A percentile compares a stretch with the other conserved stretches of the same genome.
phyloP scores from a whole-genome alignment of 108 stramenopile species.

The Aurantiochytrium sp. region DNA sequence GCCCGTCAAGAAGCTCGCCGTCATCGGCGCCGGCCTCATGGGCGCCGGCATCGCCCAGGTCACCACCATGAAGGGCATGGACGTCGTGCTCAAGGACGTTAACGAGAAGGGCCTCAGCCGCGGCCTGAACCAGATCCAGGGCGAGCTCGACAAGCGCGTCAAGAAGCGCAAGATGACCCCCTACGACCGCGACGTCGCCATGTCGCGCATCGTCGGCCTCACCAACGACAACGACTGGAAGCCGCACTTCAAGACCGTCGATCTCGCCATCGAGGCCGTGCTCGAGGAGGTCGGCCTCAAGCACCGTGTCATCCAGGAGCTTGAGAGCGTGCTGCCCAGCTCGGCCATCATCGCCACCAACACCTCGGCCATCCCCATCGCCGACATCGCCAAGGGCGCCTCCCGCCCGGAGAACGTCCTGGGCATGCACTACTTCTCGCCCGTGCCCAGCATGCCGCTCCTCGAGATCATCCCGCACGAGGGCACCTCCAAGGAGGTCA shows the following conservation, averaged over 20 bases:
- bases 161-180: conserved; percentile 85
- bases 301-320: conserved; percentile 78
- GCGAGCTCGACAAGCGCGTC: conserved; percentile 85
- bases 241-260: conserved; percentile 77
- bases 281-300: conserved; percentile 94
- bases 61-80: conserved; percentile 84
- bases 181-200: conserved; percentile 77
- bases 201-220: conserved; percentile 77
- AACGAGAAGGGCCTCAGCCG: conserved; percentile 70
- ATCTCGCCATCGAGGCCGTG: conserved; percentile 97
- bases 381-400: conserved; percentile 84
- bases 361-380: conserved; percentile 96
- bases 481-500: conserved; percentile 72
- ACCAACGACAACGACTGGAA: conserved; percentile 67
- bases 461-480: conserved; percentile 95
- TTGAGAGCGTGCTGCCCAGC: conserved; percentile 80
- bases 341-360: conserved; percentile 97
- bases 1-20: conserved; percentile 80
- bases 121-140: conserved; percentile 81
- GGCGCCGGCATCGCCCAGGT: conserved; percentile 99
- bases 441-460: conserved; percentile 95
- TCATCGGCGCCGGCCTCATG: conserved; percentile 98
- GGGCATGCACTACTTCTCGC: conserved; percentile 99
- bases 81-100: conserved; percentile 92
- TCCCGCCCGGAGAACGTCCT: conserved; percentile 67